Conservation (phyloP, 257 asterid species). For the Fraxinus americana region DNA sequence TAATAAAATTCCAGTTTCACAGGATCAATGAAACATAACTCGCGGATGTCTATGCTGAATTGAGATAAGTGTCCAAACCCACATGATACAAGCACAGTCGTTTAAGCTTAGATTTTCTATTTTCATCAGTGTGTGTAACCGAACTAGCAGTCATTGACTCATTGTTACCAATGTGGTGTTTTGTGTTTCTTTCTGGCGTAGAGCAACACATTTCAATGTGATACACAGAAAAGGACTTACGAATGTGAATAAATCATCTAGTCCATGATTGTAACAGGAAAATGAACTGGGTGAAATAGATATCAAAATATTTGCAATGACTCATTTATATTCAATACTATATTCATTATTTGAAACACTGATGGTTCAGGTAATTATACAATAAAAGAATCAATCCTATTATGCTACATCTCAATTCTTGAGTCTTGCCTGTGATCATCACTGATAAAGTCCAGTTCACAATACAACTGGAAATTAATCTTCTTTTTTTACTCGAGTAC, state of each 20-base stretch:
- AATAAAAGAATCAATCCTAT: constrained; percentile 52
- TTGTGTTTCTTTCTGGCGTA: not conserved
- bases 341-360: constrained; percentile 27
- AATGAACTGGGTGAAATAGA: not conserved
- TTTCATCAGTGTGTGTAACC: constrained; percentile 5
- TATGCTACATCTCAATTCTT: constrained; percentile 28
- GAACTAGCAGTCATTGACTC: not conserved
- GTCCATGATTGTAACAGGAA: no score
- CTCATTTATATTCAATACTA: constrained; percentile 33
- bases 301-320: not conserved
- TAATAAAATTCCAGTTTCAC: not conserved
- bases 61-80: constrained; percentile 12
- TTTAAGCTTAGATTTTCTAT: constrained; percentile 26
- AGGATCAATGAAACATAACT: constrained; percentile 9
- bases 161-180: not conserved
- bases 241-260: no score
- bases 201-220: no score
- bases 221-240: no score
- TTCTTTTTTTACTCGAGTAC: constrained; percentile 27
- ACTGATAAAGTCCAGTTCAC: constrained; percentile 30
- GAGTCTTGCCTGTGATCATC: constrained; percentile 11
- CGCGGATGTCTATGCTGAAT: constrained; percentile 16
- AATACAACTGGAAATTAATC: constrained; percentile 25
- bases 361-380: constrained; percentile 36
- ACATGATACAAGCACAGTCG: constrained; percentile 33